phyloP scores from a whole-genome alignment of 192 early-diverging fungal genomes.

The Jimgerdemannia flammicorona region DNA sequence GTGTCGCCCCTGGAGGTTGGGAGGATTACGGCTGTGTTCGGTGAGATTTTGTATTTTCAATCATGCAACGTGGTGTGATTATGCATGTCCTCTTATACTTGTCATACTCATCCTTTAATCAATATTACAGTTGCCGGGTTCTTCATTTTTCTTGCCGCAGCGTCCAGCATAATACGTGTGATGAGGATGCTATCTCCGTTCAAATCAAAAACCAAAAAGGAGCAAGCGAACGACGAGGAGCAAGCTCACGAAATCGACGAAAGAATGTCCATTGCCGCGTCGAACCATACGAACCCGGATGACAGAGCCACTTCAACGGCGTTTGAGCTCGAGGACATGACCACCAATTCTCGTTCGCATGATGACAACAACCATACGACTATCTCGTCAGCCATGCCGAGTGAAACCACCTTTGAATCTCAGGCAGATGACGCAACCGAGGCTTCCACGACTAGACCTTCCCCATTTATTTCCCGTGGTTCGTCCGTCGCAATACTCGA shows the following conservation, averaged over 20 bases:
- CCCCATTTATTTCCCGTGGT: no score
- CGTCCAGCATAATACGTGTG: conserved; percentile 1
- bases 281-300: neutral
- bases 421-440: no score
- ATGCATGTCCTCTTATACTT: neutral
- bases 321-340: neutral
- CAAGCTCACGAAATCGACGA: neutral
- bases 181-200: conserved; percentile 6
- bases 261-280: neutral
- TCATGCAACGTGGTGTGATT: neutral
- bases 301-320: neutral
- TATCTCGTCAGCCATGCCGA: neutral
- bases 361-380: neutral
- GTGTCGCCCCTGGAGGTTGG: conserved; percentile 10
- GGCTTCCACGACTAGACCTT: no score
- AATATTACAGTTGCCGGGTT: neutral
- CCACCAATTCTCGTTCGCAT: neutral
- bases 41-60: neutral
- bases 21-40: conserved; percentile 9
- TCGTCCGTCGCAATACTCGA: no score
- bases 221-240: neutral
- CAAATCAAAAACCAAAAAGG: conserved; percentile 4
- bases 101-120: neutral
- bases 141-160: conserved; percentile 1
- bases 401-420: neutral